Evolutionary conservation across 2,329 filamentous ascomycete species (phyloP), one percentile per base, ranked within the genome.

Genomic region (Phialophora chinensis): DNA sequence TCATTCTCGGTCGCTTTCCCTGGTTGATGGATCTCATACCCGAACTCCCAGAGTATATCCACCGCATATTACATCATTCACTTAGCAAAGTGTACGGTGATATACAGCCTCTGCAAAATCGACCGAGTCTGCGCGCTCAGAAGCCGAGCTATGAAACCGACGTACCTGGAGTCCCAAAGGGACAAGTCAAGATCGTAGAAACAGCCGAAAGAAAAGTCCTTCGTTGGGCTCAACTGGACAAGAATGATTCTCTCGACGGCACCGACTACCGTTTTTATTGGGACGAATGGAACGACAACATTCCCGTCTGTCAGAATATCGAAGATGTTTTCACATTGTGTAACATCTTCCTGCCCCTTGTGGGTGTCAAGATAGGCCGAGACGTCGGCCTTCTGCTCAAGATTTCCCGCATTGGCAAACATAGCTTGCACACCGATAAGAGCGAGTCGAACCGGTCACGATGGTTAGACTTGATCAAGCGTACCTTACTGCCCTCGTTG

Each of bases 261-360:
- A 87, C 83, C 12, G 84, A 91, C 60, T 98, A 97, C 77, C 88
- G 91, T 38, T 98, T 96, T 76, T 99, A 99, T 78, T 97, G 95
- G 89, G 93, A 97, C 66, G 95, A 98, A 72, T 99, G 95, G 95
- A 85, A 89, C 2, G 94, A 98, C 78, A 96, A 95, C 70, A 85
- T 99, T 54, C 96, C 95, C 0, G 81, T 97, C 23, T 99, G 95
- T 75, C 93, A 96, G 76, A 91, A 84, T 1, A 88, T 97, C 5
- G 92, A 97, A 69, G 95, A 99, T 75, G 85, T 99, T 14, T 95
- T 98, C 77, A 88, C 90, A 2, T 86, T 97, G 0, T 96, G 93
- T 77, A 87, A 88, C 65, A 93, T 92, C 0, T 85, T 99, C 25
- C 82, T 97, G 54, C 96, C 95, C 71, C 81, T 94, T 27, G 90